These are phyloP conservation scores for Phytophthora foliorum DNA, from an alignment of 352 stramenopile species.

Conservation along the genomic window DNA sequence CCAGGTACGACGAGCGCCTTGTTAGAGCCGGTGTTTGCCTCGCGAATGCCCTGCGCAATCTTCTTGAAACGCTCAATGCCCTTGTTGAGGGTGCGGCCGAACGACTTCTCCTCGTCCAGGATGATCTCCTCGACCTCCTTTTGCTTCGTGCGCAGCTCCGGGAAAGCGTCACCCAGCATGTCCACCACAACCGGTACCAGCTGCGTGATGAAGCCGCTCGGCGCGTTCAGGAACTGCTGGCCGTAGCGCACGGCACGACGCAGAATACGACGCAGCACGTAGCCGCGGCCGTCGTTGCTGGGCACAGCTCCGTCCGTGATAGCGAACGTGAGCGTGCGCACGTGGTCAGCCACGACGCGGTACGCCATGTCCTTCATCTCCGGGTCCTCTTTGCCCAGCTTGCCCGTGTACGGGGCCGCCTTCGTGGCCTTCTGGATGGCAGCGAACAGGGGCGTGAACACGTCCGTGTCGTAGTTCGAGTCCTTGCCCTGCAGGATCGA, in stretches of 20 bases:
- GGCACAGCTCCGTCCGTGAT: conserved; percentile 98
- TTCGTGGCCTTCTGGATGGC: conserved; percentile 92
- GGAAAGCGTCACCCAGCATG: conserved; percentile 96
- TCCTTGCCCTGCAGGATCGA: conserved; percentile 94
- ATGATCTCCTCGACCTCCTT: conserved; percentile 94
- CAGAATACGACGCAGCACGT: conserved; percentile 98
- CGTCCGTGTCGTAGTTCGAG: conserved; percentile 99
- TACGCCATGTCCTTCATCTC: conserved; percentile 91
- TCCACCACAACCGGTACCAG: conserved; percentile 95
- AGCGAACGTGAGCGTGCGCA: conserved; percentile 97
- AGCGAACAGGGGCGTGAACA: conserved; percentile 97
- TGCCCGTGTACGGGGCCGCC: conserved; percentile 80
- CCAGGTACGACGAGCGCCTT: conserved; percentile 90
- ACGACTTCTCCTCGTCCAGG: conserved; percentile 97
- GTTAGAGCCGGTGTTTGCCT: conserved; percentile 59
- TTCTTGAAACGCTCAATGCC: conserved; percentile 92
- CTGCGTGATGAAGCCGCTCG: conserved; percentile 96
- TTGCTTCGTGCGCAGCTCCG: conserved; percentile 96
- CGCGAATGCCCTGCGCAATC: conserved; percentile 81
- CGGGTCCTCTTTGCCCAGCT: conserved; percentile 92
- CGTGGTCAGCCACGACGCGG: conserved; percentile 98
- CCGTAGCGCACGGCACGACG: conserved; percentile 98
- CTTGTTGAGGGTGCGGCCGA: conserved; percentile 96
- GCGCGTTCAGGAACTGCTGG: conserved; percentile 97
- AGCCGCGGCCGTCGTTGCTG: conserved; percentile 98